Percentiles rank a stretch among this genome's conserved stretches.
These are phyloP conservation scores for Scopulariopsis brevicaulis DNA, from an alignment of 2,329 filamentous ascomycete genomes.

Conservation along the genomic window DNA sequence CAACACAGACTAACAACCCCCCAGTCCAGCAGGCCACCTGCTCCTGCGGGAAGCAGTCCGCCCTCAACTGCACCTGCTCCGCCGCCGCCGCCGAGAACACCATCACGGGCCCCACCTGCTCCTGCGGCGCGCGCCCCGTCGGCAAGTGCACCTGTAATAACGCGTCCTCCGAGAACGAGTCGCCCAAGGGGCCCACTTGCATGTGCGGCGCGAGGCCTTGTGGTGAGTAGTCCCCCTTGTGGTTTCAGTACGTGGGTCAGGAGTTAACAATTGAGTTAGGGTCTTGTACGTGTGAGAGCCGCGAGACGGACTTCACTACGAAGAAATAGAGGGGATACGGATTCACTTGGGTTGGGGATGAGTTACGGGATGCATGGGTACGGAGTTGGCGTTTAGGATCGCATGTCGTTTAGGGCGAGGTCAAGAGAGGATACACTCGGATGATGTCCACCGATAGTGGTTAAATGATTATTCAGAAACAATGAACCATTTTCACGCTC, in stretches of 20 bases:
- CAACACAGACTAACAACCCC: background rate
- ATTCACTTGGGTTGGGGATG: background rate
- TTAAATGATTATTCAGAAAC: background rate
- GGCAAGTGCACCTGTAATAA: conserved; percentile 76
- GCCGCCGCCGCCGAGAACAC: conserved; percentile 68
- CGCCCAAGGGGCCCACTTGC: conserved; percentile 50
- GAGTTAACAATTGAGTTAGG: conserved; percentile 22
- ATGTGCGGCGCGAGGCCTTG: conserved; percentile 65
- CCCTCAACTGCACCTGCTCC: conserved; percentile 76
- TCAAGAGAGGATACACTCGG: background rate
- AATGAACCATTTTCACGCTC: background rate
- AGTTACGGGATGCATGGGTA: background rate
- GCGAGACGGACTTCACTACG: conserved; percentile 84
- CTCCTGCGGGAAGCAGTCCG: conserved; percentile 82
- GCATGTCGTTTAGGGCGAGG: background rate
- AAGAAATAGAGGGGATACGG: conserved; percentile 27
- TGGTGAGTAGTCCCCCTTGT: conserved; percentile 33
- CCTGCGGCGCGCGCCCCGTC: conserved; percentile 69
- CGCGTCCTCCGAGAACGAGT: conserved; percentile 57
- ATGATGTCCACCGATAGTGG: background rate
- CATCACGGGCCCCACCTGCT: conserved; percentile 63
- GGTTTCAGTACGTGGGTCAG: background rate
- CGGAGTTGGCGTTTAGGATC: background rate
- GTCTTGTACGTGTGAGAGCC: conserved; percentile 74
- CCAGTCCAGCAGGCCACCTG: conserved; percentile 57